Conservation (phyloP, 164 flowering plant genomes). For the Warburgia ugandensis region DNA sequence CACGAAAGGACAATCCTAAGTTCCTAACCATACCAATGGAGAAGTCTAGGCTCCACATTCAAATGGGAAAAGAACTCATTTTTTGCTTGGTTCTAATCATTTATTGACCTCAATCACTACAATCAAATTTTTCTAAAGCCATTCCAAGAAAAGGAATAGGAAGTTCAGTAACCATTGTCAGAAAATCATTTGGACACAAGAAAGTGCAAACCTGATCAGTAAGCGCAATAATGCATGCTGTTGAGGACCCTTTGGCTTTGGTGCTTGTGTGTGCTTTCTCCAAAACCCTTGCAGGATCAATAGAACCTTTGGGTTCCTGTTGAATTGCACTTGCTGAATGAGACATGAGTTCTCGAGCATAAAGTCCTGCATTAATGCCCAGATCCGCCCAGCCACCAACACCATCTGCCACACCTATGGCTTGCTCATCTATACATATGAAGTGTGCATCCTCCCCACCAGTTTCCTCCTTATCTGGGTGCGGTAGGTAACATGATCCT, state of each 20-base stretch:
- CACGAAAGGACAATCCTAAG: too few relatives aligned
- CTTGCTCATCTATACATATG: slow-evolving; percentile 75
- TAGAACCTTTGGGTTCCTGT: slow-evolving; percentile 78
- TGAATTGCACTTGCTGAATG: slow-evolving; percentile 67
- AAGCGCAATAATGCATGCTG: slow-evolving; percentile 93
- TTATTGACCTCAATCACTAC: too few relatives aligned
- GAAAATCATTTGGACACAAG: not conserved
- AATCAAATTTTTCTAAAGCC: too few relatives aligned
- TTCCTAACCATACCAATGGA: too few relatives aligned
- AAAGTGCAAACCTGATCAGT: slow-evolving; percentile 67
- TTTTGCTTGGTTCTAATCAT: too few relatives aligned
- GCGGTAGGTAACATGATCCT: slow-evolving; percentile 86
- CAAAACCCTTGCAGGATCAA: slow-evolving; percentile 83
- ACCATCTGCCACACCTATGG: slow-evolving; percentile 97
- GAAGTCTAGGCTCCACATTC: too few relatives aligned
- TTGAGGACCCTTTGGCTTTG: slow-evolving; percentile 84
- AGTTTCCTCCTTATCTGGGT: slow-evolving; percentile 90
- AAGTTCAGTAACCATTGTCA: not conserved
- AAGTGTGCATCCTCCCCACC: slow-evolving; percentile 99
- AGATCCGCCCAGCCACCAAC: slow-evolving; percentile 97
- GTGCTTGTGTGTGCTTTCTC: slow-evolving; percentile 84
- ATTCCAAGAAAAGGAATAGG: not conserved
- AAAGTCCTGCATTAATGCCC: slow-evolving; percentile 77
- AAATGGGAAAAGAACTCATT: too few relatives aligned
- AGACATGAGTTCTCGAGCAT: slow-evolving; percentile 89